These are phyloP conservation scores for Amanita jacksonii DNA, from an alignment of 768 basidiomycete species.

Conservation along the genomic window DNA sequence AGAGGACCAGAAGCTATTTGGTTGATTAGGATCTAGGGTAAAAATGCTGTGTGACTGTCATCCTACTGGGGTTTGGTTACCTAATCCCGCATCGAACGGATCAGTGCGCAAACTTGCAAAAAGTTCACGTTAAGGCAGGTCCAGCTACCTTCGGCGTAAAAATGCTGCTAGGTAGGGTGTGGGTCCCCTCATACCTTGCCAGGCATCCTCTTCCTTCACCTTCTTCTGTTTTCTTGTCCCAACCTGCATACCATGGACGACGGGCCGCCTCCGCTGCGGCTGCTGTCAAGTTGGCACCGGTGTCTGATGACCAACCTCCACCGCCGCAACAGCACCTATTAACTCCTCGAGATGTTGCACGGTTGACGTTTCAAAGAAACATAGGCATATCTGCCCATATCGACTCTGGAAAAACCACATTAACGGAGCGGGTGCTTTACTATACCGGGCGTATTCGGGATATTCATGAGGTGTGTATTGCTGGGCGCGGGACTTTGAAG, in stretches of 20 bases:
- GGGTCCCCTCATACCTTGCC: slow-evolving; percentile 10
- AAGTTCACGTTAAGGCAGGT: background rate
- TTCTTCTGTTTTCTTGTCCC: background rate
- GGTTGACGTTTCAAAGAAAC: slow-evolving; percentile 77
- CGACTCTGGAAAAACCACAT: slow-evolving; percentile 95
- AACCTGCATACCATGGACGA: slow-evolving; percentile 10
- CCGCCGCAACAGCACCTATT: slow-evolving; percentile 34
- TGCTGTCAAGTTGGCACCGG: slow-evolving; percentile 25
- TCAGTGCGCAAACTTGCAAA: background rate
- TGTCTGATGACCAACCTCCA: slow-evolving; percentile 16
- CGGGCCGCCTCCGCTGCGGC: slow-evolving; percentile 37
- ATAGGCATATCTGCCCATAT: slow-evolving; percentile 96
- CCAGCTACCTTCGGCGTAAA: background rate
- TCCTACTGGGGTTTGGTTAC: no score
- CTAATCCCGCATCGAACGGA: no score
- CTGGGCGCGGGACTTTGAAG: no score
- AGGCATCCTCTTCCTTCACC: slow-evolving; percentile 6
- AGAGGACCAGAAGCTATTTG: no score
- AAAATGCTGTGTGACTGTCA: no score
- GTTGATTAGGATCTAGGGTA: no score
- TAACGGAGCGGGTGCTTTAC: slow-evolving; percentile 92
- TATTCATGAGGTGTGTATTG: slow-evolving; percentile 81
- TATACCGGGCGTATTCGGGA: slow-evolving; percentile 94
- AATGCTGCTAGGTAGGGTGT: slow-evolving; percentile 13
- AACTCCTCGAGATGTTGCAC: slow-evolving; percentile 53